phyloP scores from a whole-genome alignment of 1,284 basidiomycete species.

The Neonothopanus nambi region DNA sequence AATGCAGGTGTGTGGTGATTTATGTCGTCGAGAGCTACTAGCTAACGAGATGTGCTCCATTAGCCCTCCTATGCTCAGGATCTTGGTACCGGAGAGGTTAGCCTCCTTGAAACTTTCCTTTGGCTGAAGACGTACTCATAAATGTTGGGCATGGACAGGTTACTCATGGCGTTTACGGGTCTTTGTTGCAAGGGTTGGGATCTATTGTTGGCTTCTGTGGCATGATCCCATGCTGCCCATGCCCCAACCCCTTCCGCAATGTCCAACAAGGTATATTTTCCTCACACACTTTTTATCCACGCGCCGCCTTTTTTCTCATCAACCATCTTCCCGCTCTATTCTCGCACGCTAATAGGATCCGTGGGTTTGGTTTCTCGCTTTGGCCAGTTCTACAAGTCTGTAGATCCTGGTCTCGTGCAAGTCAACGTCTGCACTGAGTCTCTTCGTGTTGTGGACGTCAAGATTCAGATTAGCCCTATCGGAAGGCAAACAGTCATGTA shows the following conservation, averaged over 20 bases:
- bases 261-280: constrained; percentile 68
- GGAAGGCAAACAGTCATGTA: constrained; percentile 83
- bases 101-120: constrained; percentile 14
- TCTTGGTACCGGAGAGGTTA: constrained; percentile 69
- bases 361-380: constrained; percentile 92
- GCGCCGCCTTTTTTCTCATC: constrained; percentile 6
- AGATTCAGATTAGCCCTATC: constrained; percentile 89
- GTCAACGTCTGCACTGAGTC: constrained; percentile 93
- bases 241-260: constrained; percentile 76
- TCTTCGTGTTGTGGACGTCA: constrained; percentile 86
- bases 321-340: constrained; percentile 1
- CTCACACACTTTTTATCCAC: constrained; percentile 1
- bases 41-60: not conserved
- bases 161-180: constrained; percentile 87
- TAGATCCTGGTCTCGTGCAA: constrained; percentile 90
- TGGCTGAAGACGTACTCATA: not conserved
- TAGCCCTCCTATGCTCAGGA: constrained; percentile 90
- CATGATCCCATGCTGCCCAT: constrained; percentile 86
- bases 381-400: constrained; percentile 92
- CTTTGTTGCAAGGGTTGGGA: constrained; percentile 72
- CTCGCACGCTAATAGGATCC: constrained; percentile 50
- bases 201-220: constrained; percentile 63
- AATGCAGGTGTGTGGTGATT: constrained; percentile 67
- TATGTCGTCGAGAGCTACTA: constrained; percentile 17
- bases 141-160: constrained; percentile 38